Evolutionary conservation across 2,329 filamentous ascomycete genomes (phyloP), one percentile per base, ranked within the genome.

Genomic region (Aspergillus fijiensis): DNA sequence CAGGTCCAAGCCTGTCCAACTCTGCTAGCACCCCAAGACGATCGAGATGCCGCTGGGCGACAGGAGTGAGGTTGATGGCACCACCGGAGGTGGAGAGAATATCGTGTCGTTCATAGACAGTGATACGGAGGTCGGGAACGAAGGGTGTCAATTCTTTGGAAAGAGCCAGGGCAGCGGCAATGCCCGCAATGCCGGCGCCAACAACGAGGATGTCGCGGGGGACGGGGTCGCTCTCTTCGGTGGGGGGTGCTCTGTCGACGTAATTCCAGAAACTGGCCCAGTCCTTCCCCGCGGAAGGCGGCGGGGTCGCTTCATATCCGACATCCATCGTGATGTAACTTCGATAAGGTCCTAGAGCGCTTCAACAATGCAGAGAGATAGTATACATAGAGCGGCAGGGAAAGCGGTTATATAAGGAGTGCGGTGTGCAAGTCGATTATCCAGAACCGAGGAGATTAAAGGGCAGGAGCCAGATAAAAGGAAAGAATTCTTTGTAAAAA

Each of bases 51-150:
- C 78, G 70, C 45, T 80, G 71, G 2, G 77, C 79, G 10, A 78
- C 77, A 1, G 79, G 78, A 0, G 77, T 79, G 19, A 81, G 65
- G 59, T 78, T 78, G 59, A 81, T 77, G 4, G 78, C 77, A 10
- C 78, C 78, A 9, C 78, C 78, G 12, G 76, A 75, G 5, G 77
- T 80, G 0, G 77, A 76, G 6, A 77, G 72, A 7, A 77, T 64
- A 16, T 75, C 70, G 59, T 77, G 73, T 23, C 77, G 71, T 62
- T 80, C 78, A 58, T 72, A 79, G 23, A 79, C 60, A 2, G 68
- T 75, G 60, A 79, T 78, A 31, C 70, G 68, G 21, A 76, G 60
- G 29, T 72, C 67, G 1, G 74, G 72, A 16, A 74, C 66, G 29
- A 69, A 71, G 0, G 73, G 73, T 3, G 70, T 62, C 12, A 76